phyloP scores from a whole-genome alignment of 306 rosid species.

The Echinosophora koreensis region DNA sequence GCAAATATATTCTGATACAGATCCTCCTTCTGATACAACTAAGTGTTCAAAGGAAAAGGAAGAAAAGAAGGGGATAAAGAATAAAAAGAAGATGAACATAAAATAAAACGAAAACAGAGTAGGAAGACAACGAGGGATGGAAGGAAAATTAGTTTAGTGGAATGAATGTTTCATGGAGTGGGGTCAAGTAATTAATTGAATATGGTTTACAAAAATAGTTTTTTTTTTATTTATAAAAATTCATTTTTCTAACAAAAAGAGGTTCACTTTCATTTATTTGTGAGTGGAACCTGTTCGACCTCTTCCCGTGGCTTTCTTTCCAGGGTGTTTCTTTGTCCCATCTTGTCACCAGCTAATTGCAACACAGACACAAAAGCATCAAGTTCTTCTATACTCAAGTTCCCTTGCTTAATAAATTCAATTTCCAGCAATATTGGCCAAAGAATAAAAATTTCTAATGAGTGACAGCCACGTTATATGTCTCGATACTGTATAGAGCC shows the following conservation, averaged over 20 bases:
- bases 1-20: slow-evolving; percentile 79
- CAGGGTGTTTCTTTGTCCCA: slow-evolving; percentile 54
- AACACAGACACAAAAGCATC: slow-evolving; percentile 81
- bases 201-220: background rate
- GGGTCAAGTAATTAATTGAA: slow-evolving; percentile 41
- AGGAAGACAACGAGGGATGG: background rate
- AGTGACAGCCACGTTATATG: background rate
- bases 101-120: slow-evolving; percentile 17
- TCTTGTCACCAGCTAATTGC: slow-evolving; percentile 73
- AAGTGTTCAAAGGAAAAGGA: slow-evolving; percentile 62
- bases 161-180: slow-evolving; percentile 40
- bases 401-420: slow-evolving; percentile 83
- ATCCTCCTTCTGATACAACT: slow-evolving; percentile 76
- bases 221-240: too few relatives aligned
- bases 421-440: slow-evolving; percentile 72
- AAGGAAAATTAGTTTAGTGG: slow-evolving; percentile 17
- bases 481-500: background rate
- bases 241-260: too few relatives aligned
- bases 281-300: slow-evolving; percentile 44
- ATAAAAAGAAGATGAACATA: slow-evolving; percentile 21
- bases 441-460: slow-evolving; percentile 16
- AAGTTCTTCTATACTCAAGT: slow-evolving; percentile 72
- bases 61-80: background rate
- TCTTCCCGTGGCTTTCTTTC: slow-evolving; percentile 64
- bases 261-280: background rate